Evolutionary conservation across 805 yeast genomes (phyloP).

Genomic region (Trichomonascus vanleenenianus): DNA sequence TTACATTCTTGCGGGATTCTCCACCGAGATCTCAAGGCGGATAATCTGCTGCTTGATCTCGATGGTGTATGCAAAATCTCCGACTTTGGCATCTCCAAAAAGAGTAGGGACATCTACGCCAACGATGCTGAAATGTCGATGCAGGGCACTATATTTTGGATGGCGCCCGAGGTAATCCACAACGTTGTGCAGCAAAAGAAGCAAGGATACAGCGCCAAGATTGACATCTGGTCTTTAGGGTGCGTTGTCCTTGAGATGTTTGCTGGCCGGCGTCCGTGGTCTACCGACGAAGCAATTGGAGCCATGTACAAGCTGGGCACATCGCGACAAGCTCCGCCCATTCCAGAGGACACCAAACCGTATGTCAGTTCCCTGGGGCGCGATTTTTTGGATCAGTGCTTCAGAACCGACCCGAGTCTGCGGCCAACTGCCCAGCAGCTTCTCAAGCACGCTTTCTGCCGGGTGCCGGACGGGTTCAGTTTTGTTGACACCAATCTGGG

Average conservation of each 20-base stretch:
- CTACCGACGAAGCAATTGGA: conserved; percentile 87
- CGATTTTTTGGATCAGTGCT: conserved; percentile 68
- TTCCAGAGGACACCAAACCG: conserved; percentile 77
- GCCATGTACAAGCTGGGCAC: conserved; percentile 87
- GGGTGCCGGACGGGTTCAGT: conserved; percentile 34
- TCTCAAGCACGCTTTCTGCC: conserved; percentile 46
- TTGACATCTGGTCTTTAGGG: conserved; percentile 97
- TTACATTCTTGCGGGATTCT: conserved; percentile 79
- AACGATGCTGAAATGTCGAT: conserved; percentile 93
- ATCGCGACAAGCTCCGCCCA: conserved; percentile 87
- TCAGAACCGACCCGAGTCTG: conserved; percentile 60
- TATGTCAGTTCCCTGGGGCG: conserved; percentile 57
- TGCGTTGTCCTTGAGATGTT: conserved; percentile 97
- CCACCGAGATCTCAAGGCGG: conserved; percentile 93
- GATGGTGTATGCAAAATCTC: conserved; percentile 94
- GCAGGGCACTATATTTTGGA: conserved; percentile 99
- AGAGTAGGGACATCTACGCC: conserved; percentile 74
- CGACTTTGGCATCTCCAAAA: conserved; percentile 93
- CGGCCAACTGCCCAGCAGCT: conserved; percentile 81
- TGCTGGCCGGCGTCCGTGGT: conserved; percentile 97
- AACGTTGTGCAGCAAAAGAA: conserved; percentile 62
- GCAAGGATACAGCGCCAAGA: conserved; percentile 95
- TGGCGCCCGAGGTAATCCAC: conserved; percentile 98
- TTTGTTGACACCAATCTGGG: conserved; percentile 52
- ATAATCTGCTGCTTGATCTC: conserved; percentile 75